Conservation (phyloP, 805 yeast species). For the Diddensiella transvaalensis region DNA sequence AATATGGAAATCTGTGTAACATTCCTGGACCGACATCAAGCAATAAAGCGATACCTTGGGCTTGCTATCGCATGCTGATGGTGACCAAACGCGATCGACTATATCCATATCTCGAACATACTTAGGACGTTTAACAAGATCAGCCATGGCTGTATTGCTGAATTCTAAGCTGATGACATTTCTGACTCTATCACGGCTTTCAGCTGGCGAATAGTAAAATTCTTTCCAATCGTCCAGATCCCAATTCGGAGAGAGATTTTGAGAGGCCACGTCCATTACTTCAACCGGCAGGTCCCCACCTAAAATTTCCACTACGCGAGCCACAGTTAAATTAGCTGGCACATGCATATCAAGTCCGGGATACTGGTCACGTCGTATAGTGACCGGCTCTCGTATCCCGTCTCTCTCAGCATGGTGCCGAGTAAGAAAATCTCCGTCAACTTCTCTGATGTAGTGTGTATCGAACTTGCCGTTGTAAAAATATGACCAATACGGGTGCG, state of each 20-base stretch:
- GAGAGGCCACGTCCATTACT: slow-evolving; percentile 87
- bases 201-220: slow-evolving; percentile 49
- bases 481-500: slow-evolving; percentile 48
- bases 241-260: slow-evolving; percentile 61
- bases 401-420: slow-evolving; percentile 36
- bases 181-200: slow-evolving; percentile 58
- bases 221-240: slow-evolving; percentile 67
- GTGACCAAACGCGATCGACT: slow-evolving; percentile 64
- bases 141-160: slow-evolving; percentile 50
- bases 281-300: slow-evolving; percentile 66
- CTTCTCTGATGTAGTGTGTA: slow-evolving; percentile 31
- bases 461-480: slow-evolving; percentile 20
- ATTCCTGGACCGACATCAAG: slow-evolving; percentile 75
- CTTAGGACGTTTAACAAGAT: slow-evolving; percentile 57
- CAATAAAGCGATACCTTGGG: slow-evolving; percentile 62
- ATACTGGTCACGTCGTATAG: slow-evolving; percentile 37
- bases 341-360: slow-evolving; percentile 45
- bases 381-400: slow-evolving; percentile 43
- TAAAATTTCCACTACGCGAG: slow-evolving; percentile 51
- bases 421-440: slow-evolving; percentile 37
- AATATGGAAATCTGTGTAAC: slow-evolving; percentile 86
- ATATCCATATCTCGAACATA: slow-evolving; percentile 65
- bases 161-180: slow-evolving; percentile 84
- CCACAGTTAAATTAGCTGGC: slow-evolving; percentile 56
- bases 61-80: slow-evolving; percentile 8